A percentile compares a stretch with the other conserved stretches of the same genome.
phyloP scores from a whole-genome alignment of 176 grass and related monocot genomes.

The Oryza rufipogon region DNA sequence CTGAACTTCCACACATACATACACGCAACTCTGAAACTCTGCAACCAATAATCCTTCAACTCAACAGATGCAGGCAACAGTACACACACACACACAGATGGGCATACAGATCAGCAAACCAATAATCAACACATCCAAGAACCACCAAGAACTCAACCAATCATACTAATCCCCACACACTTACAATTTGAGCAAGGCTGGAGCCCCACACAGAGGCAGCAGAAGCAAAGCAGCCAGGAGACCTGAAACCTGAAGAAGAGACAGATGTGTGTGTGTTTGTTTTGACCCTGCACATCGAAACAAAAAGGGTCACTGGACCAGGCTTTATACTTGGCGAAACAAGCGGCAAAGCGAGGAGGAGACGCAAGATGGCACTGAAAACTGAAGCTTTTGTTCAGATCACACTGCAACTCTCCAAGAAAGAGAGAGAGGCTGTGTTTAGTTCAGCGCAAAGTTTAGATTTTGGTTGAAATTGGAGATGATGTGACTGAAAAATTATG shows the following conservation, averaged over 20 bases:
- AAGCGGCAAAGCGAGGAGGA: constrained; percentile 33
- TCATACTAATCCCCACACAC: not conserved
- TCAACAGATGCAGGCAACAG: not conserved
- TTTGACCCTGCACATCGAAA: constrained; percentile 47
- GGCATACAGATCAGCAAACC: constrained; percentile 10
- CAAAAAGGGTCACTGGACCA: constrained; percentile 26
- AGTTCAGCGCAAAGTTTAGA: too few relatives aligned
- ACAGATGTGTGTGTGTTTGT: too few relatives aligned
- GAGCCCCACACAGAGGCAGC: not conserved
- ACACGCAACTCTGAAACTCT: not conserved
- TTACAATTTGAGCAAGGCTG: constrained; percentile 34
- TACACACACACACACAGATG: not conserved
- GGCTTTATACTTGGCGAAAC: constrained; percentile 41
- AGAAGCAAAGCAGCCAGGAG: constrained; percentile 3
- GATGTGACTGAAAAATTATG: too few relatives aligned
- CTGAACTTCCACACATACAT: constrained; percentile 20
- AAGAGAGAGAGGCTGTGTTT: not conserved
- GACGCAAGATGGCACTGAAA: constrained; percentile 19
- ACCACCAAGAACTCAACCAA: not conserved
- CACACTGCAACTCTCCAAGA: not conserved
- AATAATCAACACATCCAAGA: constrained; percentile 22
- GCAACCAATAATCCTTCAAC: not conserved
- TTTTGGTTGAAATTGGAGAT: too few relatives aligned
- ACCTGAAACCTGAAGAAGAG: not conserved
- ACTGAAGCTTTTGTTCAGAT: constrained; percentile 22